phyloP scores from a whole-genome alignment of 2,329 filamentous ascomycete genomes.

The Xylariomycetidae sp. region DNA sequence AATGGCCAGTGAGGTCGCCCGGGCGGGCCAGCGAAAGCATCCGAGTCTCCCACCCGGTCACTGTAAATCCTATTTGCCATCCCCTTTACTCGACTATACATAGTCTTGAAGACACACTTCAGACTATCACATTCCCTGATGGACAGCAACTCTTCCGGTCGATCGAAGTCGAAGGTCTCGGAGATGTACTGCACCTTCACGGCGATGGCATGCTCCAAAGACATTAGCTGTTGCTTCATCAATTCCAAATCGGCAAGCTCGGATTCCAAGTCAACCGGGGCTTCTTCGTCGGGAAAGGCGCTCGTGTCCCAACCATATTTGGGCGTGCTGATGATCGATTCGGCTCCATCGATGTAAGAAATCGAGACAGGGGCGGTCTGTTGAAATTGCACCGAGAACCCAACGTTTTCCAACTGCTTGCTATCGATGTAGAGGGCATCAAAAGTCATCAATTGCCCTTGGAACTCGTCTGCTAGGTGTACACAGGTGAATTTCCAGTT shows the following conservation, averaged over 20 bases:
- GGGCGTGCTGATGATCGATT: constrained; percentile 23
- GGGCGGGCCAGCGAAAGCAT: constrained; percentile 10
- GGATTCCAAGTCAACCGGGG: constrained; percentile 28
- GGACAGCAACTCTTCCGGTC: constrained; percentile 16
- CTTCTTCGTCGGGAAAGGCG: constrained; percentile 14
- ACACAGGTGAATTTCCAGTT: constrained; percentile 46
- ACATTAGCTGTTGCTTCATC: constrained; percentile 35
- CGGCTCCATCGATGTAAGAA: constrained; percentile 36
- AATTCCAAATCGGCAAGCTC: constrained; percentile 41
- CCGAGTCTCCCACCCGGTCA: constrained; percentile 11
- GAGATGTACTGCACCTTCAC: constrained; percentile 37
- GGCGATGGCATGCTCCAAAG: constrained; percentile 38
- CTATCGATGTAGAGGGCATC: constrained; percentile 39
- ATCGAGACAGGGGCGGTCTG: constrained; percentile 40
- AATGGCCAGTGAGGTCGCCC: constrained; percentile 17
- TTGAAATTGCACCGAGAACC: constrained; percentile 41
- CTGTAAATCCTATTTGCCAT: constrained; percentile 29
- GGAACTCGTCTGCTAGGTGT: constrained; percentile 31
- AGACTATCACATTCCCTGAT: constrained; percentile 35
- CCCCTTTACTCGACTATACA: constrained; percentile 35
- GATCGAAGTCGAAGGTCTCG: constrained; percentile 28
- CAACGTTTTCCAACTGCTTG: constrained; percentile 30
- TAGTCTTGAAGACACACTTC: constrained; percentile 37
- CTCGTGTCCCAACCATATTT: constrained; percentile 12
- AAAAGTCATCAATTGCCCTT: constrained; percentile 42